phyloP scores from a whole-genome alignment of 305 asterid species.

The Fraxinus sp. region DNA sequence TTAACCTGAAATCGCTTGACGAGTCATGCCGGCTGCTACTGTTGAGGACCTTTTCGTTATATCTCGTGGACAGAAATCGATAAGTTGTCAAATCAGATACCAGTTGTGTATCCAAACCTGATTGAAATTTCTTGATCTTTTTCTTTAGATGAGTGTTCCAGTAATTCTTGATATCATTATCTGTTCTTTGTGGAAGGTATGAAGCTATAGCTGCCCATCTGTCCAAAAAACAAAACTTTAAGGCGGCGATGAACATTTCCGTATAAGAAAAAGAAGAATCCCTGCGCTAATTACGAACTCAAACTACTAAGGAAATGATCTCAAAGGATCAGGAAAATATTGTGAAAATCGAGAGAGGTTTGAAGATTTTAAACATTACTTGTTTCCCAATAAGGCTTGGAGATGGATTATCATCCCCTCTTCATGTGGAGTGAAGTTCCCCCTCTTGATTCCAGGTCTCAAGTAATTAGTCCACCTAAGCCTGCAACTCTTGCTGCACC shows the following conservation, averaged over 20 bases:
- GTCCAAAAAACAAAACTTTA: neutral
- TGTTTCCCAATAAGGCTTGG: constrained; percentile 91
- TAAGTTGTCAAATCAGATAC: constrained; percentile 30
- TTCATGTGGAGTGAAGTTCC: constrained; percentile 91
- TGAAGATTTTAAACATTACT: constrained; percentile 39
- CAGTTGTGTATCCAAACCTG: constrained; percentile 36
- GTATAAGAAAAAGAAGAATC: neutral
- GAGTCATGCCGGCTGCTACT: constrained; percentile 10
- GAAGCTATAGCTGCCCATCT: constrained; percentile 99
- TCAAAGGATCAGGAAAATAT: neutral
- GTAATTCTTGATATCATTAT: no score
- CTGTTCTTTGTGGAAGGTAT: constrained; percentile 80
- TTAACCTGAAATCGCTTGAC: constrained; percentile 1
- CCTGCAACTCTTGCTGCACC: constrained; percentile 98
- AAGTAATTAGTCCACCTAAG: constrained; percentile 93
- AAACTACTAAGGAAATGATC: no score
- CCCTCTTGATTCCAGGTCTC: constrained; percentile 95
- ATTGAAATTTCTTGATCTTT: constrained; percentile 63
- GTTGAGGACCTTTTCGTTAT: constrained; percentile 3
- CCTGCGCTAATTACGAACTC: neutral
- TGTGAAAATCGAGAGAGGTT: neutral
- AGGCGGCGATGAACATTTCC: neutral
- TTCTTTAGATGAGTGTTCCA: constrained; percentile 91
- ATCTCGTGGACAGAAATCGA: constrained; percentile 33
- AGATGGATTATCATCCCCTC: constrained; percentile 96